phyloP scores from a whole-genome alignment of 2,329 filamentous ascomycete genomes.

The Plectosphaerella sp. region DNA sequence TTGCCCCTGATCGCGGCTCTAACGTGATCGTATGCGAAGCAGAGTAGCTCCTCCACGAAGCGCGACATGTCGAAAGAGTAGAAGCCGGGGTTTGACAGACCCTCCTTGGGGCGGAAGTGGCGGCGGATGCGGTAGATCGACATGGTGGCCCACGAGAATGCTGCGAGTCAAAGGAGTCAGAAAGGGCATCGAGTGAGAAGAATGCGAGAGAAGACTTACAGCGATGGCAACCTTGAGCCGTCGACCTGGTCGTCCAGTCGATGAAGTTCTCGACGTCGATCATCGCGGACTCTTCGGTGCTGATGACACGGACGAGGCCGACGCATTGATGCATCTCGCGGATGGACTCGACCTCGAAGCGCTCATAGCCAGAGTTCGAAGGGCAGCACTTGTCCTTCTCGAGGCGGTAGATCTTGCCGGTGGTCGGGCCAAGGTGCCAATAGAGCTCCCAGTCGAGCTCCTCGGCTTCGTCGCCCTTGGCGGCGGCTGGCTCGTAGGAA shows the following conservation, averaged over 20 bases:
- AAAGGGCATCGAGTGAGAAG: too few relatives aligned
- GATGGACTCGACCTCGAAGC: slow-evolving; percentile 1
- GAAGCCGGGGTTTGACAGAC: slow-evolving; percentile 5
- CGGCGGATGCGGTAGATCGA: slow-evolving; percentile 20
- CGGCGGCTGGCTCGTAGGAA: slow-evolving; percentile 12
- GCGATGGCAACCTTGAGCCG: slow-evolving; percentile 15
- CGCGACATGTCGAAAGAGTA: slow-evolving; percentile 18
- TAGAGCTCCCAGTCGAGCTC: slow-evolving; percentile 32
- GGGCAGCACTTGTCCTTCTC: neutral
- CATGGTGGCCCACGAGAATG: slow-evolving; percentile 23
- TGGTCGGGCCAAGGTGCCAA: slow-evolving; percentile 15
- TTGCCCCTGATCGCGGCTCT: too few relatives aligned
- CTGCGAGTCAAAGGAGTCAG: too few relatives aligned
- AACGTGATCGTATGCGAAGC: slow-evolving; percentile 18
- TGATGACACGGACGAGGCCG: slow-evolving; percentile 13
- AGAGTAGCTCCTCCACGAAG: slow-evolving; percentile 21
- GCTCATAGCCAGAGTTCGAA: slow-evolving; percentile 3
- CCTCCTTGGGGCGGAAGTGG: slow-evolving; percentile 15
- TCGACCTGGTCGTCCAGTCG: slow-evolving; percentile 23
- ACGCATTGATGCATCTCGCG: slow-evolving; percentile 18
- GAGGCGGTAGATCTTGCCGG: slow-evolving; percentile 7
- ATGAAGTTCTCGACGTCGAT: slow-evolving; percentile 25
- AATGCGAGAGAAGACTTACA: slow-evolving; percentile 3
- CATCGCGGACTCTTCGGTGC: neutral
- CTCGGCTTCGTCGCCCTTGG: slow-evolving; percentile 15